A percentile compares a stretch with the other conserved stretches of the same genome.
Evolutionary conservation across 306 rosid species (phyloP).

Genomic region (Chamaecrista fasciculata): DNA sequence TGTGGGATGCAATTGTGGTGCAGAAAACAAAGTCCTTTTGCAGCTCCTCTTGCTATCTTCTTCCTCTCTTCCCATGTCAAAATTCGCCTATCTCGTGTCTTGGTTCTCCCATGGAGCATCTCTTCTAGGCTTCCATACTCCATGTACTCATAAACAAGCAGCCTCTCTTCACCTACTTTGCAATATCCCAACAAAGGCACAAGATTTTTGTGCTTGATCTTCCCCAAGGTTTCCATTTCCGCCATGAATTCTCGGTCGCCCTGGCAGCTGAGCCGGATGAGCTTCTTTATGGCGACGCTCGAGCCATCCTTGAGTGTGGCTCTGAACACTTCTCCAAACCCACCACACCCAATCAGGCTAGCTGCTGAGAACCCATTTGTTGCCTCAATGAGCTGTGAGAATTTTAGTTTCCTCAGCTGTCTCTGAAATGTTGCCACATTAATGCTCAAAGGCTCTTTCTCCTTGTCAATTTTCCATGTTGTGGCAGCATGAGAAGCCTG

Average conservation of each 20-base stretch:
- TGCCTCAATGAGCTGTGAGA: conserved; percentile 93
- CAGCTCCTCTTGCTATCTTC: conserved; percentile 93
- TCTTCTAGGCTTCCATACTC: conserved; percentile 96
- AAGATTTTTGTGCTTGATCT: conserved; percentile 85
- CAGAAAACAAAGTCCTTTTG: conserved; percentile 88
- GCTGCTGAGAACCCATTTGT: conserved; percentile 97
- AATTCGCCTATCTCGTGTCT: conserved; percentile 50
- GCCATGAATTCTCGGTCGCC: conserved; percentile 98
- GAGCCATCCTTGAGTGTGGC: conserved; percentile 91
- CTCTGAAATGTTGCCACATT: conserved; percentile 97
- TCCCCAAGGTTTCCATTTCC: conserved; percentile 97
- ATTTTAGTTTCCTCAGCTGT: conserved; percentile 90
- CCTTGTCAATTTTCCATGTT: conserved; percentile 96
- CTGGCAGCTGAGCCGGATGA: conserved; percentile 84
- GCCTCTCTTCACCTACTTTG: conserved; percentile 94
- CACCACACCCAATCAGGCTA: conserved; percentile 92
- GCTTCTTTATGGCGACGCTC: conserved; percentile 93
- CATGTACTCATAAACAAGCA: conserved; percentile 93
- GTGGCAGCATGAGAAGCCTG: conserved; percentile 93
- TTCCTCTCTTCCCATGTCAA: conserved; percentile 93
- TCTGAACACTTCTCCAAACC: conserved; percentile 96
- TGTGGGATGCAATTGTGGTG: conserved; percentile 99
- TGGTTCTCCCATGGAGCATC: conserved; percentile 84
- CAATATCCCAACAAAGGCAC: conserved; percentile 91
- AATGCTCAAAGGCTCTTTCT: conserved; percentile 89